phyloP scores from a whole-genome alignment of 2,329 filamentous ascomycete genomes.

The Clathrospora elynae region DNA sequence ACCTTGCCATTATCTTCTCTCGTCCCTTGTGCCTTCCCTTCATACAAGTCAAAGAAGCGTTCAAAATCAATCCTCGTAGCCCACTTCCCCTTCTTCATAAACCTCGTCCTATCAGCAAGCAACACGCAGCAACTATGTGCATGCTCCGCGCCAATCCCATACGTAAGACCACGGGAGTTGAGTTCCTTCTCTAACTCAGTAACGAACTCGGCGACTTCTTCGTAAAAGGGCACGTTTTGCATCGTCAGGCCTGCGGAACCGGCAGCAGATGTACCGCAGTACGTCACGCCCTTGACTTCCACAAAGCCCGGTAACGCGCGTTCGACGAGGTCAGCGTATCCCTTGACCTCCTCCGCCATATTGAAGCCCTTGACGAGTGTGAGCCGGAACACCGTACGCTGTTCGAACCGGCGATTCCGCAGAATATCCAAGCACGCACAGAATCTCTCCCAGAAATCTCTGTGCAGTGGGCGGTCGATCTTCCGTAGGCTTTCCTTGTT shows the following conservation, averaged over 20 bases:
- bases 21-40: conserved; percentile 55
- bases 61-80: conserved; percentile 91
- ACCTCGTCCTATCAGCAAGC: conserved; percentile 75
- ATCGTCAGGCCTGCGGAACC: conserved; percentile 88
- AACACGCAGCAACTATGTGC: conserved; percentile 93
- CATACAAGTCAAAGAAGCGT: conserved; percentile 82
- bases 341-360: conserved; percentile 87
- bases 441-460: conserved; percentile 98
- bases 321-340: conserved; percentile 88
- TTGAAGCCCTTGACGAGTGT: conserved; percentile 99
- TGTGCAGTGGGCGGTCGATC: conserved; percentile 89
- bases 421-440: conserved; percentile 88
- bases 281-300: conserved; percentile 95
- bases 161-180: conserved; percentile 70
- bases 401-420: conserved; percentile 77
- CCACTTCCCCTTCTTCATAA: conserved; percentile 78
- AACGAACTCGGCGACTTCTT: conserved; percentile 84
- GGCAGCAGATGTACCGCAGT: conserved; percentile 87
- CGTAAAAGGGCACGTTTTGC: conserved; percentile 96
- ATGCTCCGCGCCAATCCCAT: conserved; percentile 93
- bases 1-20: conserved; percentile 52
- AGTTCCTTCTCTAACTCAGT: conserved; percentile 73
- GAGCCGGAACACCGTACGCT: conserved; percentile 91
- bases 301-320: conserved; percentile 87
- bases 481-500: conserved; percentile 85